Conservation (phyloP, 129 eudicot genomes). For the Saussurea involucrata region DNA sequence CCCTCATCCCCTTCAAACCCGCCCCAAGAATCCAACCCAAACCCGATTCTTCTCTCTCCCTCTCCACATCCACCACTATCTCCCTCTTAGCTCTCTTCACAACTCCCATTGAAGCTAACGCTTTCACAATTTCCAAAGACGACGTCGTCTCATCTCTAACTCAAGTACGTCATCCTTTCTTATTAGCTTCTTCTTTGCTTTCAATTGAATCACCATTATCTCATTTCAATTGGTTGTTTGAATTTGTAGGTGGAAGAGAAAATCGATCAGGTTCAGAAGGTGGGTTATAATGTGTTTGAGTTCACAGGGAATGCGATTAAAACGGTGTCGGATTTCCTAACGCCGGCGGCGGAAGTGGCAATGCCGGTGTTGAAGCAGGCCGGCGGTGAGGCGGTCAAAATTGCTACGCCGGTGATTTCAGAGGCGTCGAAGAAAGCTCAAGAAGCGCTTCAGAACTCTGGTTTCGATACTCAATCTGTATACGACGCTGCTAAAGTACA, state of each 20-base stretch:
- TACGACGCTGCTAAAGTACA: conserved; percentile 76
- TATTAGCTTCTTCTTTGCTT: too few relatives aligned
- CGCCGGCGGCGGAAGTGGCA: conserved; percentile 78
- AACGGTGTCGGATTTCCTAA: conserved; percentile 46
- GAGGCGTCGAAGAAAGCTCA: conserved; percentile 89
- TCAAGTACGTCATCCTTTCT: conserved; percentile 36
- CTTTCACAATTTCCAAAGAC: conserved; percentile 61
- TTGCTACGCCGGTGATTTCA: conserved; percentile 66
- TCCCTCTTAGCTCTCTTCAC: conserved; percentile 61
- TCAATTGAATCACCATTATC: neutral
- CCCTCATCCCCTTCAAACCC: conserved; percentile 37
- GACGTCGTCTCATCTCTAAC: conserved; percentile 80
- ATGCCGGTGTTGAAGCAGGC: conserved; percentile 74
- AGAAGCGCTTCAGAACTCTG: conserved; percentile 81
- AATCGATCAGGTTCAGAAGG: conserved; percentile 67
- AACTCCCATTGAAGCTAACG: conserved; percentile 55
- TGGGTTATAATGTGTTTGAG: conserved; percentile 52
- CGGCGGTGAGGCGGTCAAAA: conserved; percentile 74
- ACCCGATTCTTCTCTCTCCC: conserved; percentile 32
- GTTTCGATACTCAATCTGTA: conserved; percentile 67
- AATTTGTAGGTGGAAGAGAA: conserved; percentile 72
- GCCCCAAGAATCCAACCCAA: conserved; percentile 37
- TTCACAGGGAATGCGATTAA: conserved; percentile 42
- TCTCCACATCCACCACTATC: conserved; percentile 52
- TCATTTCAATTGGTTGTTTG: neutral